Evolutionary conservation across 2,329 filamentous ascomycete species (phyloP).

Genomic region (Cordyceps tenuipes): DNA sequence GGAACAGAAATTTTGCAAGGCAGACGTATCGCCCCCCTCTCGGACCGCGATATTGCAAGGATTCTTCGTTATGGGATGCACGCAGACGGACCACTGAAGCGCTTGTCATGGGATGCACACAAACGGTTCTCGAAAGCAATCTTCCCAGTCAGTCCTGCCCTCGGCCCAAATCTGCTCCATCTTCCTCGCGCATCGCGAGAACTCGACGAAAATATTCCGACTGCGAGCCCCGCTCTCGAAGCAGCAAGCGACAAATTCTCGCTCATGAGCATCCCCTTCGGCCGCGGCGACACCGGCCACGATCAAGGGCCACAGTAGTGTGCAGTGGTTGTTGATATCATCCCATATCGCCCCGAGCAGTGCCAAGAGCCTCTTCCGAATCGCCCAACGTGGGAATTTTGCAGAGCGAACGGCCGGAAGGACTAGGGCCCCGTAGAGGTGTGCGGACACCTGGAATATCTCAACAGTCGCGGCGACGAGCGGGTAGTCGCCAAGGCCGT

Average conservation of each 20-base stretch:
- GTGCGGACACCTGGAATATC: neutral
- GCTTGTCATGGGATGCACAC: neutral
- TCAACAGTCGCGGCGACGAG: neutral
- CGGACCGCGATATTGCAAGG: no score
- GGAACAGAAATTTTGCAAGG: no score
- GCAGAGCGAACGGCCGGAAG: neutral
- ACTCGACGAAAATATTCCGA: neutral
- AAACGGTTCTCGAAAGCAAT: neutral
- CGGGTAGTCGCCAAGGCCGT: neutral
- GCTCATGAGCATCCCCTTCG: neutral
- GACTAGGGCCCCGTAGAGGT: neutral
- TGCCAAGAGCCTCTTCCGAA: neutral
- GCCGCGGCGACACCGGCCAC: neutral
- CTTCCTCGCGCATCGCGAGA: neutral
- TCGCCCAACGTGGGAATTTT: neutral
- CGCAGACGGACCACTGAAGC: neutral
- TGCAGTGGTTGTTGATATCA: neutral
- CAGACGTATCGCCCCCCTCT: no score
- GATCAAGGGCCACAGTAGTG: neutral
- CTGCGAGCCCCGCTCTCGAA: neutral
- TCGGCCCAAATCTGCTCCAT: neutral
- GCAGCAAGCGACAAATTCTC: neutral
- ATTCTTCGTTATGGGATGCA: neutral
- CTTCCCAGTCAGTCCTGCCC: neutral
- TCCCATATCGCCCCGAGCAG: neutral